Conservation (phyloP, 768 basidiomycete species). For the Heimioporus sp. region DNA sequence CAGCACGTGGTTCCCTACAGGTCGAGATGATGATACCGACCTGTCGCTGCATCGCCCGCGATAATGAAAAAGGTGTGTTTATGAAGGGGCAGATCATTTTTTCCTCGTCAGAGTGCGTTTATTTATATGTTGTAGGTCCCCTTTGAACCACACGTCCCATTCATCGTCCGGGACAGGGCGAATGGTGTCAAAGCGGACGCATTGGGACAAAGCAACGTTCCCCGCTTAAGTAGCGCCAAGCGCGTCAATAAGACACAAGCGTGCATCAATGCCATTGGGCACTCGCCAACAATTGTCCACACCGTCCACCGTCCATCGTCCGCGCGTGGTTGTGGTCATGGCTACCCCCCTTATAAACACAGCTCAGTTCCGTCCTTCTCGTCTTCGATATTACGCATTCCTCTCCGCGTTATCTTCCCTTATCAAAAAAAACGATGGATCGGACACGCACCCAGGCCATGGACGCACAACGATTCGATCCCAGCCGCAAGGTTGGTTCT, state of each 20-base stretch:
- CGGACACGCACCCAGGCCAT: slow-evolving; percentile 27
- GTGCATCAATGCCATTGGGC: slow-evolving; percentile 16
- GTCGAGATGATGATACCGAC: slow-evolving; percentile 15
- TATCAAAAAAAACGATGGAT: slow-evolving; percentile 27
- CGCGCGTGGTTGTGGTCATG: slow-evolving; percentile 17
- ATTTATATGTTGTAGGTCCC: slow-evolving; percentile 14
- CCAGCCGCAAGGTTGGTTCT: slow-evolving; percentile 26
- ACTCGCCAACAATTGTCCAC: slow-evolving; percentile 19
- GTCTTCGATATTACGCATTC: slow-evolving; percentile 24
- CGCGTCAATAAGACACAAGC: slow-evolving; percentile 14
- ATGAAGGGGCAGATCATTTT: slow-evolving; percentile 12
- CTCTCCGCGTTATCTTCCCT: slow-evolving; percentile 27
- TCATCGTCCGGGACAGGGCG: not conserved
- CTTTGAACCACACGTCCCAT: not conserved
- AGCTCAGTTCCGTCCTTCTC: slow-evolving; percentile 28
- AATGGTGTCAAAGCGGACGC: slow-evolving; percentile 19
- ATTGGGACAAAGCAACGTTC: slow-evolving; percentile 16
- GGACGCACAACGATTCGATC: slow-evolving; percentile 34
- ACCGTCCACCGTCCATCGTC: slow-evolving; percentile 17
- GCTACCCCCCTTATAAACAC: slow-evolving; percentile 24
- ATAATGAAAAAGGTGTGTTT: slow-evolving; percentile 26
- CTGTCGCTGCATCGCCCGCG: slow-evolving; percentile 16
- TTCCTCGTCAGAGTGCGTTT: not conserved
- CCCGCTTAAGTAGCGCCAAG: slow-evolving; percentile 8
- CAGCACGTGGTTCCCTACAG: slow-evolving; percentile 24